Percentiles rank a stretch among this genome's conserved stretches.
phyloP scores from a whole-genome alignment of 805 yeast species.

The Osmozyma mogii region DNA sequence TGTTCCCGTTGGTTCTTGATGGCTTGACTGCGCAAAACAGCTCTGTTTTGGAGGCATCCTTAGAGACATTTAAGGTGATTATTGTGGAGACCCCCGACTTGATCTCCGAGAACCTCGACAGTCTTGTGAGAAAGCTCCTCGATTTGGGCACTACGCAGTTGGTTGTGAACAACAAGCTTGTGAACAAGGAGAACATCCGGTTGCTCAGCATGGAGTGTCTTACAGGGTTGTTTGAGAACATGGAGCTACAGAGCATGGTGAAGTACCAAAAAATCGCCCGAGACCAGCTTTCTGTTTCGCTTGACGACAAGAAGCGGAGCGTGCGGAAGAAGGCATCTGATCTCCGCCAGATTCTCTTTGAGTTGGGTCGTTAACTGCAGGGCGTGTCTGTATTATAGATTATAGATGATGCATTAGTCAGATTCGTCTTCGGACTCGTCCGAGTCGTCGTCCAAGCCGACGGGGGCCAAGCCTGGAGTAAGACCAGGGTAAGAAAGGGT shows the following conservation, averaged over 20 bases:
- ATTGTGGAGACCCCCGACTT: conserved; percentile 48
- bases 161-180: conserved; percentile 9
- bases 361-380: conserved; percentile 21
- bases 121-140: conserved; percentile 49
- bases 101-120: conserved; percentile 45
- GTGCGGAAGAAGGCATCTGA: conserved; percentile 74
- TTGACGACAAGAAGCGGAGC: conserved; percentile 68
- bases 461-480: conserved; percentile 84
- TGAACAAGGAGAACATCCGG: conserved; percentile 46
- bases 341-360: conserved; percentile 71
- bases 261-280: conserved; percentile 48
- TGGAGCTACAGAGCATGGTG: conserved; percentile 30
- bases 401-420: conserved; percentile 16
- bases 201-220: conserved; percentile 51
- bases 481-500: conserved; percentile 49
- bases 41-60: conserved; percentile 51
- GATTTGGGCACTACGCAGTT: conserved; percentile 20
- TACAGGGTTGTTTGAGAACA: conserved; percentile 27
- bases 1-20: conserved; percentile 67
- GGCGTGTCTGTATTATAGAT: background rate
- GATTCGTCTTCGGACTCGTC: conserved; percentile 32
- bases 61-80: conserved; percentile 48
- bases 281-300: conserved; percentile 36
- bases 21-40: conserved; percentile 44
- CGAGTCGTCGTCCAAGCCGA: conserved; percentile 35